phyloP scores from a whole-genome alignment of 345 rosid species.

The Salix caprea region DNA sequence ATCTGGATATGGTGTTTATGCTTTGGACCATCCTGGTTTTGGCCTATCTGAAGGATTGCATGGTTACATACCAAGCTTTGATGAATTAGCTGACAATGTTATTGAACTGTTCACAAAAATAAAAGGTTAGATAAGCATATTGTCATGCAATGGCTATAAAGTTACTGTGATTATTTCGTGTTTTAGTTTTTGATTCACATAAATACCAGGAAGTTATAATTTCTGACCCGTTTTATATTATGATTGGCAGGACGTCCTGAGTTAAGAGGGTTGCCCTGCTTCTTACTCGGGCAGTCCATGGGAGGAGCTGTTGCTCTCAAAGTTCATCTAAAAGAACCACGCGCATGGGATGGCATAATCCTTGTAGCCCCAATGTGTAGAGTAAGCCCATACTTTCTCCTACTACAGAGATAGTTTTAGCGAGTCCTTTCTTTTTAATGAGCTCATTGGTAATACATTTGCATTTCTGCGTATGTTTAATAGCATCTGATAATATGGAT shows the following conservation, averaged over 20 bases:
- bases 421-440: background rate
- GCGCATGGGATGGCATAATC: conserved; percentile 87
- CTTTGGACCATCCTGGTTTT: conserved; percentile 91
- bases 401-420: background rate
- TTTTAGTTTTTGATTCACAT: background rate
- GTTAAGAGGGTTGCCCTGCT: conserved; percentile 60
- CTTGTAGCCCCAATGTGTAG: conserved; percentile 97
- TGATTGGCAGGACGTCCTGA: conserved; percentile 58
- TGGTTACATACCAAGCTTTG: conserved; percentile 75
- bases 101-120: conserved; percentile 66
- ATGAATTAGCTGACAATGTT: conserved; percentile 62
- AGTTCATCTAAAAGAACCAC: conserved; percentile 65
- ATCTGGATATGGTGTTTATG: conserved; percentile 69
- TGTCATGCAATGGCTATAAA: background rate
- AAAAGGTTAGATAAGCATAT: conserved; percentile 45
- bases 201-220: background rate
- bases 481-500: background rate
- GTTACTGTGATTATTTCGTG: background rate
- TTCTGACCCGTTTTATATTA: conserved; percentile 7
- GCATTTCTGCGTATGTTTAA: background rate
- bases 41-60: conserved; percentile 93
- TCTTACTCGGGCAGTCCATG: conserved; percentile 89
- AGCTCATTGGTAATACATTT: background rate
- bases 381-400: conserved; percentile 40
- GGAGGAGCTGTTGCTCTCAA: conserved; percentile 94